phyloP scores from a whole-genome alignment of 768 basidiomycete species.

The Leccinellum rugosiceps region DNA sequence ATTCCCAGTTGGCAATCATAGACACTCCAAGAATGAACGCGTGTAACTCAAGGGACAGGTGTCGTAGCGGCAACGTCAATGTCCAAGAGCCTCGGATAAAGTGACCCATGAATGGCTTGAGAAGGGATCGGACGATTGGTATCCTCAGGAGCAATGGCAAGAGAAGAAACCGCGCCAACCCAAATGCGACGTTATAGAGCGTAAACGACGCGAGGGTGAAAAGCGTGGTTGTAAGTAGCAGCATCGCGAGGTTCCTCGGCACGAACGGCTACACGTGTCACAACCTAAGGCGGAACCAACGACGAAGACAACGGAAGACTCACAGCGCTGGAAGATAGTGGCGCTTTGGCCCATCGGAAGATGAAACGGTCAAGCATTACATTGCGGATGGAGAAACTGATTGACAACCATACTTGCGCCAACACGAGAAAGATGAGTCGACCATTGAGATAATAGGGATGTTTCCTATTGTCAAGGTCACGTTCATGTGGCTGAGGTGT shows the following conservation, averaged over 20 bases:
- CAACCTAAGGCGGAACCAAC: neutral
- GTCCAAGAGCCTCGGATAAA: slow-evolving; percentile 60
- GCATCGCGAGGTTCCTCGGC: slow-evolving; percentile 15
- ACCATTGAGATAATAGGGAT: slow-evolving; percentile 72
- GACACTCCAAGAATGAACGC: slow-evolving; percentile 50
- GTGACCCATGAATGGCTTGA: slow-evolving; percentile 64
- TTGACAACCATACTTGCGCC: slow-evolving; percentile 48
- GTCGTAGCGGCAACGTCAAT: slow-evolving; percentile 44
- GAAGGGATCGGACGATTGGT: slow-evolving; percentile 46
- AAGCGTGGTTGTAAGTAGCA: slow-evolving; percentile 38
- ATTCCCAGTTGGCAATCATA: slow-evolving; percentile 62
- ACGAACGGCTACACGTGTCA: slow-evolving; percentile 18
- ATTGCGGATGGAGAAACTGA: slow-evolving; percentile 51
- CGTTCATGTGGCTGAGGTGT: neutral
- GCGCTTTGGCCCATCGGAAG: slow-evolving; percentile 39
- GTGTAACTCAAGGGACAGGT: slow-evolving; percentile 43
- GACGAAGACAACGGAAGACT: neutral
- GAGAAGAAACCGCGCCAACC: slow-evolving; percentile 41
- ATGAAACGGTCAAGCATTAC: slow-evolving; percentile 62
- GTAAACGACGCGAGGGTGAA: slow-evolving; percentile 39
- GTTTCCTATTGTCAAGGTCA: slow-evolving; percentile 47
- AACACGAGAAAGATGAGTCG: slow-evolving; percentile 57
- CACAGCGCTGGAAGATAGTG: slow-evolving; percentile 16
- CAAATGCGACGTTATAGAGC: slow-evolving; percentile 45
- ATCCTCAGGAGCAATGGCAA: slow-evolving; percentile 53